phyloP scores from a whole-genome alignment of 176 grass and related monocot species.

The Carex parvula region DNA sequence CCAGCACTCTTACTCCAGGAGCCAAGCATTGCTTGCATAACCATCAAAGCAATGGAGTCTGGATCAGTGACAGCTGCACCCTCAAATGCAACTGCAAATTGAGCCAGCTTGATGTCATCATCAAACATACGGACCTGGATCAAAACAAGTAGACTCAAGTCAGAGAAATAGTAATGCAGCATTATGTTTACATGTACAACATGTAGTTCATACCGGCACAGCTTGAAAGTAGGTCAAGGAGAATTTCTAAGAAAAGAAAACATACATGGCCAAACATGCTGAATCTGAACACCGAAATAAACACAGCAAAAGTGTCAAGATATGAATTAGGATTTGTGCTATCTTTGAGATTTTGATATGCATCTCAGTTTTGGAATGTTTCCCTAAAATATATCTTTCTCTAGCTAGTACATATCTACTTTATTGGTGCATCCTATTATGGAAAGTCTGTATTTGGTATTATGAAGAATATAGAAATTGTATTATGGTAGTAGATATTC shows the following conservation, averaged over 20 bases:
- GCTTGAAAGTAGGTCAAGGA: not conserved
- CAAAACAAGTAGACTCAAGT: not conserved
- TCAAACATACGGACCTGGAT: conserved; percentile 84
- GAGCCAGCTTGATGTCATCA: conserved; percentile 90
- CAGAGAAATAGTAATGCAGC: not conserved
- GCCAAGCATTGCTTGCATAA: conserved; percentile 96
- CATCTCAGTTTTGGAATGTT: no score
- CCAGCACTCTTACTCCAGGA: conserved; percentile 81
- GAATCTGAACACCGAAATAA: not conserved
- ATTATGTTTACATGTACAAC: not conserved
- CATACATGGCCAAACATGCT: not conserved
- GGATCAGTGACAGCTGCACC: conserved; percentile 86
- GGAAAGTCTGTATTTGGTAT: no score
- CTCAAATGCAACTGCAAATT: conserved; percentile 93
- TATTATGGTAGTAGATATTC: no score
- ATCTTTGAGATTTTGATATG: no score
- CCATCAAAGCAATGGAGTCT: conserved; percentile 96
- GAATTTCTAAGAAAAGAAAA: not conserved
- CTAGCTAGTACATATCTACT: no score
- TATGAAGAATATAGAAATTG: no score
- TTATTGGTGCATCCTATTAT: no score
- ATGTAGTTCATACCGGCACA: not conserved
- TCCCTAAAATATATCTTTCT: no score
- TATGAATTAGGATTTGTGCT: no score
- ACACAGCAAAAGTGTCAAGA: not conserved